These are phyloP conservation scores for Cyanophora paradoxa DNA, from an alignment of 78 protist species.

Conservation along the genomic window DNA sequence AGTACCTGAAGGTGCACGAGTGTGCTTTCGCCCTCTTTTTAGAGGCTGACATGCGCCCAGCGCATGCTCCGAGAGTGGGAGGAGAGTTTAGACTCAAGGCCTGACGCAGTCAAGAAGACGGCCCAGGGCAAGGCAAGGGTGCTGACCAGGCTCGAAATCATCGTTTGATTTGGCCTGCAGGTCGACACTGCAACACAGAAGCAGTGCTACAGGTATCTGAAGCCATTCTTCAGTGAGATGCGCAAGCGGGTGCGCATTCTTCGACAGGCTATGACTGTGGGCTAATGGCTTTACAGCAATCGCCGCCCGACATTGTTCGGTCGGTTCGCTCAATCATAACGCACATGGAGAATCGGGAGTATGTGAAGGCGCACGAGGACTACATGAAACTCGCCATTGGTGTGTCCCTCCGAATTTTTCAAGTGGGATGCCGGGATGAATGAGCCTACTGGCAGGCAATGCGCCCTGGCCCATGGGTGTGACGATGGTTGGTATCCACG, in stretches of 20 bases:
- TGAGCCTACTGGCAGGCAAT: too few relatives aligned
- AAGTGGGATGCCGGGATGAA: background rate
- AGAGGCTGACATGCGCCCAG: background rate
- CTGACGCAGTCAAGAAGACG: background rate
- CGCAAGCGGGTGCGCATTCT: background rate
- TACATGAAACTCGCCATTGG: constrained; percentile 82
- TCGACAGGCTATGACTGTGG: too few relatives aligned
- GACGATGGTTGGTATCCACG: constrained; percentile 84
- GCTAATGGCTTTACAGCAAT: background rate
- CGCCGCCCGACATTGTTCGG: too few relatives aligned
- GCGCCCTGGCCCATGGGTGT: constrained; percentile 91
- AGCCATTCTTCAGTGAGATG: constrained; percentile 54
- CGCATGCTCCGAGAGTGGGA: constrained; percentile 22
- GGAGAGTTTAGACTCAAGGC: background rate
- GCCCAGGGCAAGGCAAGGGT: too few relatives aligned
- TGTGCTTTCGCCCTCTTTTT: background rate
- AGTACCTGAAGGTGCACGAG: background rate
- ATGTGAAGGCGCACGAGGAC: constrained; percentile 56
- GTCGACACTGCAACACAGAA: background rate
- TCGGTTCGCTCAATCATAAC: background rate
- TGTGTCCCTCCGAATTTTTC: background rate
- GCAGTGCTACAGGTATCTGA: constrained; percentile 44
- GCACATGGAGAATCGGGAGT: constrained; percentile 54
- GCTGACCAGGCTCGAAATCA: too few relatives aligned
- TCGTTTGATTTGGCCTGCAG: too few relatives aligned